Conservation (phyloP, 495 filamentous ascomycete genomes). For the Talaromyces nanjingensis region DNA sequence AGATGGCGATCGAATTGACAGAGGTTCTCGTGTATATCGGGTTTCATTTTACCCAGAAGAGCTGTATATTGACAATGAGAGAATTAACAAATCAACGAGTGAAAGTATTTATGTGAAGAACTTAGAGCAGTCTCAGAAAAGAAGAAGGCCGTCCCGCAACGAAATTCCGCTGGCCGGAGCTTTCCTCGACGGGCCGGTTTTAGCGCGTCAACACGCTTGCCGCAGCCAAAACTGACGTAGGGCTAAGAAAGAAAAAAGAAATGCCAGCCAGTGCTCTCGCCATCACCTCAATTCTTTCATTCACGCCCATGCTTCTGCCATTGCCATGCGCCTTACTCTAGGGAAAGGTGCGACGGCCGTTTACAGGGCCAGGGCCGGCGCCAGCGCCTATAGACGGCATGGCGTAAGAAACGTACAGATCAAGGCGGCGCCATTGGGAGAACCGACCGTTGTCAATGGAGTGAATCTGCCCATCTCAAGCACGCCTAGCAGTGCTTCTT, state of each 20-base stretch:
- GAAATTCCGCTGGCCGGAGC: slow-evolving; percentile 13
- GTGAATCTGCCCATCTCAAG: slow-evolving; percentile 32
- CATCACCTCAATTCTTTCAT: slow-evolving; percentile 3
- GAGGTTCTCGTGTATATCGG: neutral
- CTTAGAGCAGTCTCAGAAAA: neutral
- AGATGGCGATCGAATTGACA: neutral
- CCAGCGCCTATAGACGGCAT: slow-evolving; percentile 1
- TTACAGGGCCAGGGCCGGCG: slow-evolving; percentile 17
- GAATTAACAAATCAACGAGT: neutral
- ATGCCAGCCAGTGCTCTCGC: neutral
- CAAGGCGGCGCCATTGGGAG: slow-evolving; percentile 33
- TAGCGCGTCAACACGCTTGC: slow-evolving; percentile 2
- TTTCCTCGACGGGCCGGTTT: slow-evolving; percentile 10
- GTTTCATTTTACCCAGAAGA: neutral
- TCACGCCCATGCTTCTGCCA: slow-evolving; percentile 7
- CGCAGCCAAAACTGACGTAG: slow-evolving; percentile 26
- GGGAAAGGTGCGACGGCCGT: slow-evolving; percentile 32
- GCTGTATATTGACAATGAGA: neutral
- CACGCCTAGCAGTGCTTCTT: slow-evolving; percentile 33
- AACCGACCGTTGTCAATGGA: slow-evolving; percentile 29
- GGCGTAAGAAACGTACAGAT: slow-evolving; percentile 34
- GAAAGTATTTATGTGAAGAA: neutral
- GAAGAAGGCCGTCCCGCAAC: neutral
- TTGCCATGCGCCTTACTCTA: slow-evolving; percentile 31
- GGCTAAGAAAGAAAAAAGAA: slow-evolving; percentile 9